Evolutionary conservation across 2,329 filamentous ascomycete genomes (phyloP), one percentile per base, ranked within the genome.

Genomic region (Talaromyces piceae): DNA sequence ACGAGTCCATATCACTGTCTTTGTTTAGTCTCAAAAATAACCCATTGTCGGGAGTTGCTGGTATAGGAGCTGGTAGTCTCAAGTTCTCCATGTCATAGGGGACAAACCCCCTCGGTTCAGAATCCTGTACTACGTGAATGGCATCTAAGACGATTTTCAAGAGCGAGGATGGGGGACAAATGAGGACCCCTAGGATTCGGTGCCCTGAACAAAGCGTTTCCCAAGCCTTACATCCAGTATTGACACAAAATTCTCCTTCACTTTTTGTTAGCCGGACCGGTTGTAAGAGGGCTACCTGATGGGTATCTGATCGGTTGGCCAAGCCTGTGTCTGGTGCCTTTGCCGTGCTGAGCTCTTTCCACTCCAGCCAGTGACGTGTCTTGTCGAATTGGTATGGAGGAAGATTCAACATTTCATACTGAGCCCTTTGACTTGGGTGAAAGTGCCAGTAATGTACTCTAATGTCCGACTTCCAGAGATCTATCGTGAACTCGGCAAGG

Each of bases 301-400:
- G 18, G 2, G 41, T 9, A 13, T 11, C 41, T 44, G 41, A 22
- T 9, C 11, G 41, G 8, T 44, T 18, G 20, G 26, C 28, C 7
- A 30, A 30, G 28, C 9, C 28, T 30, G n/a, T n/a, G n/a, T 30
- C 28, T 30, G 28, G 28, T 30, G 4, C n/a, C n/a, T n/a, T n/a
- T n/a, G n/a, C n/a, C n/a, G 31, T 30, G 9, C 28, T 30, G 9
- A 30, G 28, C 9, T 45, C 41, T 45, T 45, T 45, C 27, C 56
- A 56, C n/a, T 58, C 55, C n/a, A 64, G 27, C 67, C 67, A 70
- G 43, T 68, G 64, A 2, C 41, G 30, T 0, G 54, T 53, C 45
- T 64, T 63, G 41, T 65, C 60, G 43, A 70, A 69, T 43, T 69
- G 67, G 52, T 69, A 69, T 1, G 66, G 61, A 3, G 67, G 67